Evolutionary conservation across 768 basidiomycete species (phyloP).

Genomic region (Tricholoma hemisulphureum): DNA sequence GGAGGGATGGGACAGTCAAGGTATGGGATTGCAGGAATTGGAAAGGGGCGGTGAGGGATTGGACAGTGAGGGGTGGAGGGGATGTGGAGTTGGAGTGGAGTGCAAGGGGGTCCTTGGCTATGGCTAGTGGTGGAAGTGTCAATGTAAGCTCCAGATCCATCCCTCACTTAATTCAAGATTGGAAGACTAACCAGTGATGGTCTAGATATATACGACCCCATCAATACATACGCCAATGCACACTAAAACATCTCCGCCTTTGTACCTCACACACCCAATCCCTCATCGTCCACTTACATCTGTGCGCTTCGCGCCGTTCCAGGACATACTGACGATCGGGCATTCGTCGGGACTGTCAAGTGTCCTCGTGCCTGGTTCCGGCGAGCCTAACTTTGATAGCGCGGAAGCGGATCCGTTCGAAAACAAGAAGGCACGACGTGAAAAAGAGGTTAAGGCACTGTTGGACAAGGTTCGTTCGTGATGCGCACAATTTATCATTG

Average conservation of each 20-base stretch:
- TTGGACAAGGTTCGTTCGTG: constrained; percentile 81
- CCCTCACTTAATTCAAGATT: background rate
- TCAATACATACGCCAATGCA: constrained; percentile 58
- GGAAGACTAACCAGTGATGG: background rate
- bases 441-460: constrained; percentile 86
- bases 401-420: constrained; percentile 95
- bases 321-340: constrained; percentile 79
- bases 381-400: constrained; percentile 94
- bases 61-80: constrained; percentile 67
- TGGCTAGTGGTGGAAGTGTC: constrained; percentile 79
- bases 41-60: constrained; percentile 80
- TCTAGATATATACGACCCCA: constrained; percentile 70
- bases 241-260: constrained; percentile 58
- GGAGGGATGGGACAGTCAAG: constrained; percentile 85
- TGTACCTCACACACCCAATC: constrained; percentile 88
- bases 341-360: constrained; percentile 78
- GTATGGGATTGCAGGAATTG: constrained; percentile 98
- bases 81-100: constrained; percentile 80
- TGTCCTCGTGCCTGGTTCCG: constrained; percentile 86
- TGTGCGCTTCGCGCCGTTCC: constrained; percentile 84
- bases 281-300: constrained; percentile 75
- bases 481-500: background rate
- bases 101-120: constrained; percentile 76
- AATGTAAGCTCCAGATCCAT: constrained; percentile 52
- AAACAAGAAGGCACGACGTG: constrained; percentile 72